A percentile compares a stretch with the other conserved stretches of the same genome.
Conservation (phyloP, 2,329 filamentous ascomycete species). For the Hypomyces perniciosus region DNA sequence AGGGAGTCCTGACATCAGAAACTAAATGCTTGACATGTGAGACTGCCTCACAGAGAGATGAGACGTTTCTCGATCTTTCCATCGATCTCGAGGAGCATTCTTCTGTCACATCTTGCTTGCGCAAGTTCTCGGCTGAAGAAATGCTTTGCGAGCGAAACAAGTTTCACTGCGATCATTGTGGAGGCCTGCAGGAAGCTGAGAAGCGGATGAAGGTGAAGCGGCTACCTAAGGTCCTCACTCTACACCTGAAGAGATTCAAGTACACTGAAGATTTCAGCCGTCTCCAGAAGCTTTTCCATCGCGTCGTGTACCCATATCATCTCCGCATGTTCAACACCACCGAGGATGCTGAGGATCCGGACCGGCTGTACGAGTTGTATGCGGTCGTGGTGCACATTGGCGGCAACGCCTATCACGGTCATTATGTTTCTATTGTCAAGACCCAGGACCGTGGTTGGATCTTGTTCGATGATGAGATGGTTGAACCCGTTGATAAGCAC, state of each 20-base stretch:
- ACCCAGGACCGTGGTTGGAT: constrained; percentile 94
- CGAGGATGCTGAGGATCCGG: constrained; percentile 87
- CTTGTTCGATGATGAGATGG: constrained; percentile 96
- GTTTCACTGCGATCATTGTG: constrained; percentile 96
- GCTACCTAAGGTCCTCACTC: constrained; percentile 80
- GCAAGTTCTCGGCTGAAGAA: constrained; percentile 95
- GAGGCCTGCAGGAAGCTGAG: constrained; percentile 92
- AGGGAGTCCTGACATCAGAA: constrained; percentile 90
- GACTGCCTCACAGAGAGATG: constrained; percentile 88
- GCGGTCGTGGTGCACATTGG: constrained; percentile 97
- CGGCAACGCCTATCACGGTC: constrained; percentile 91
- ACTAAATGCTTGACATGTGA: constrained; percentile 96
- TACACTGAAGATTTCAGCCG: constrained; percentile 94
- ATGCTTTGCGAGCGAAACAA: constrained; percentile 99
- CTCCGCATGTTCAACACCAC: constrained; percentile 96
- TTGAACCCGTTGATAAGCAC: constrained; percentile 93
- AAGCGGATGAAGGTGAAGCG: constrained; percentile 99
- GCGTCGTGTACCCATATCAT: constrained; percentile 95
- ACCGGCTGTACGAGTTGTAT: constrained; percentile 92
- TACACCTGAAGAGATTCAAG: constrained; percentile 96
- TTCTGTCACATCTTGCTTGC: constrained; percentile 89
- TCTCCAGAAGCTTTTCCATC: constrained; percentile 92
- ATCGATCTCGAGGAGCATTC: constrained; percentile 94
- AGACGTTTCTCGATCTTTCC: constrained; percentile 91
- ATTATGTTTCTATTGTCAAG: constrained; percentile 97